A percentile compares a stretch with the other conserved stretches of the same genome.
phyloP scores from a whole-genome alignment of 768 basidiomycete species.

The Serendipita indica region DNA sequence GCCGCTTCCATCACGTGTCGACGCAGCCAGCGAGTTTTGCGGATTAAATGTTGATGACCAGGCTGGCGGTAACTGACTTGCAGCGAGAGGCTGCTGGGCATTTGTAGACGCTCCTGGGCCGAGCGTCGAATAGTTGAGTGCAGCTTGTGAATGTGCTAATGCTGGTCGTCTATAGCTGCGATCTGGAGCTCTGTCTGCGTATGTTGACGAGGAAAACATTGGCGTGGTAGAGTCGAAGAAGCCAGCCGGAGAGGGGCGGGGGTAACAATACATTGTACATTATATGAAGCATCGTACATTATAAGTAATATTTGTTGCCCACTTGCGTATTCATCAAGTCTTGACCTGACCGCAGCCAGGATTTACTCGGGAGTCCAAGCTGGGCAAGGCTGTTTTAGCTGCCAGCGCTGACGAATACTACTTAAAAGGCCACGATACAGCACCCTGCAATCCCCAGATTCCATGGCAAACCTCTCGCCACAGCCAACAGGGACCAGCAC shows the following conservation, averaged over 20 bases:
- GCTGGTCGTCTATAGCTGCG: background rate
- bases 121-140: background rate
- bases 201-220: background rate
- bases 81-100: background rate
- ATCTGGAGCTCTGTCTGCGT: conserved; percentile 1
- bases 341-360: no score
- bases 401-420: no score
- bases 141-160: background rate
- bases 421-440: background rate
- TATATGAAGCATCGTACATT: no score
- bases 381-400: no score
- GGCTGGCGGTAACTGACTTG: conserved; percentile 1
- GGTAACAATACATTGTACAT: background rate
- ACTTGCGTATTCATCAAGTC: no score
- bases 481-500: background rate
- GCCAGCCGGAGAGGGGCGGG: background rate
- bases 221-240: background rate
- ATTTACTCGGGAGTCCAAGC: no score
- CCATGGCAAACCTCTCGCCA: background rate
- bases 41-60: conserved; percentile 3
- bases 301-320: no score
- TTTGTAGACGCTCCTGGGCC: background rate
- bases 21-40: conserved; percentile 8
- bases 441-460: background rate
- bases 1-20: background rate